Evolutionary conservation across 192 early-diverging fungal genomes (phyloP).

Genomic region (Entophlyctis luteolus): DNA sequence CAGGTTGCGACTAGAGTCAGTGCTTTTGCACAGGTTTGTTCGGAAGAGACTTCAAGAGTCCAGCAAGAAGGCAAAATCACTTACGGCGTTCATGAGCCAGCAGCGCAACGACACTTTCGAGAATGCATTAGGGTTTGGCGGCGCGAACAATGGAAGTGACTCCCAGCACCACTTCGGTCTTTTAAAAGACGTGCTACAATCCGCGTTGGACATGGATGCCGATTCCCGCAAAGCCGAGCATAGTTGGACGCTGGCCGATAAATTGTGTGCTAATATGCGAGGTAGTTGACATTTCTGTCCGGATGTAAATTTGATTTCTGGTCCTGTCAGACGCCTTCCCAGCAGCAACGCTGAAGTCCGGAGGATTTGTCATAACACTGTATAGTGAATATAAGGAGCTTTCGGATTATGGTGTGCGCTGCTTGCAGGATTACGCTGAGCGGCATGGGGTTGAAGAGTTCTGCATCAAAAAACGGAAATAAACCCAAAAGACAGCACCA

Average conservation of each 20-base stretch:
- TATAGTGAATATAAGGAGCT: conserved; percentile 14
- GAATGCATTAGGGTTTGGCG: background rate
- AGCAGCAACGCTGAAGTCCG: background rate
- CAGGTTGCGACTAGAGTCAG: conserved; percentile 13
- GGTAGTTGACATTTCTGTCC: background rate
- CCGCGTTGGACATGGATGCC: background rate
- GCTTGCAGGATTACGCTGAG: conserved; percentile 5
- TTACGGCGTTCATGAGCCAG: background rate
- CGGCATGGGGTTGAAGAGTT: no score
- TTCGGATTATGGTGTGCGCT: background rate
- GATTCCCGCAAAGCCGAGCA: conserved; percentile 2
- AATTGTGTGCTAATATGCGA: conserved; percentile 4
- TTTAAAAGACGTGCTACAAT: conserved; percentile 1
- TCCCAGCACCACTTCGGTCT: background rate
- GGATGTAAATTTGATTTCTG: background rate
- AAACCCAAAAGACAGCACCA: no score
- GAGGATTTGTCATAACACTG: background rate
- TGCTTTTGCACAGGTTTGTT: conserved; percentile 2
- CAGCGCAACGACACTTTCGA: background rate
- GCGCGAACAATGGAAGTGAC: background rate
- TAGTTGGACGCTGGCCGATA: conserved; percentile 15
- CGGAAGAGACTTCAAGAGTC: conserved; percentile 3
- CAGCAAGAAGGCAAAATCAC: background rate
- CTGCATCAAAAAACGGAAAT: no score
- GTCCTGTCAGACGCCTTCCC: conserved; percentile 1